Percentiles rank a stretch among this genome's conserved stretches.
Evolutionary conservation across 345 rosid species (phyloP).

Genomic region (Eucalyptus camaldulensis): DNA sequence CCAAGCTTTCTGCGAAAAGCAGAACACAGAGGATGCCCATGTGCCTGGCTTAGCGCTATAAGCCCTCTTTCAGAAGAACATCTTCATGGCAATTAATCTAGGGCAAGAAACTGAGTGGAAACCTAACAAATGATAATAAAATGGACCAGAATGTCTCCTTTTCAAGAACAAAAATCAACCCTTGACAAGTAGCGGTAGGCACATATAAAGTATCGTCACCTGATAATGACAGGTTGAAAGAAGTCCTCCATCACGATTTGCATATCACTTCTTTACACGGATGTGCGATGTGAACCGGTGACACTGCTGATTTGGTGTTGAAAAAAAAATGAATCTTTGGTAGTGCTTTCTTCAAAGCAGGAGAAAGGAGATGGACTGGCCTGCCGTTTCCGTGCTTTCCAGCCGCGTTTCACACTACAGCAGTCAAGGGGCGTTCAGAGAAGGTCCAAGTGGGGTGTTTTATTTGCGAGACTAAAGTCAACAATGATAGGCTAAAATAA

Average conservation of each 20-base stretch:
- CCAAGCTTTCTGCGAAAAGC: background rate
- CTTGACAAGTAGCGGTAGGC: background rate
- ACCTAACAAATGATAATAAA: background rate
- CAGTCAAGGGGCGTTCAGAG: background rate
- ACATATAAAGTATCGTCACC: background rate
- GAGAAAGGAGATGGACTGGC: background rate
- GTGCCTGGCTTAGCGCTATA: background rate
- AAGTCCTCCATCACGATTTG: background rate
- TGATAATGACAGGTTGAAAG: background rate
- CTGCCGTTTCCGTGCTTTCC: background rate
- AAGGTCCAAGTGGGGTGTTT: background rate
- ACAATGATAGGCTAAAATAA: background rate
- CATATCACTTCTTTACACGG: background rate
- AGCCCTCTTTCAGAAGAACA: background rate
- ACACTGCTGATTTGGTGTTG: background rate
- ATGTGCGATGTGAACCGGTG: background rate
- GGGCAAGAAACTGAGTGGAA: background rate
- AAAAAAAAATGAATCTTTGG: background rate
- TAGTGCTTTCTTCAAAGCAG: background rate
- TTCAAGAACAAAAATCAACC: background rate
- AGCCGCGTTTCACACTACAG: background rate
- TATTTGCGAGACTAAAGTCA: background rate
- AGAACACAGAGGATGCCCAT: background rate
- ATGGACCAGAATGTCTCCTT: background rate
- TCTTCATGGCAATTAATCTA: background rate